These are phyloP conservation scores for Zygotorulaspora mrakii DNA, from an alignment of 1,139 yeast genomes.

Conservation along the genomic window DNA sequence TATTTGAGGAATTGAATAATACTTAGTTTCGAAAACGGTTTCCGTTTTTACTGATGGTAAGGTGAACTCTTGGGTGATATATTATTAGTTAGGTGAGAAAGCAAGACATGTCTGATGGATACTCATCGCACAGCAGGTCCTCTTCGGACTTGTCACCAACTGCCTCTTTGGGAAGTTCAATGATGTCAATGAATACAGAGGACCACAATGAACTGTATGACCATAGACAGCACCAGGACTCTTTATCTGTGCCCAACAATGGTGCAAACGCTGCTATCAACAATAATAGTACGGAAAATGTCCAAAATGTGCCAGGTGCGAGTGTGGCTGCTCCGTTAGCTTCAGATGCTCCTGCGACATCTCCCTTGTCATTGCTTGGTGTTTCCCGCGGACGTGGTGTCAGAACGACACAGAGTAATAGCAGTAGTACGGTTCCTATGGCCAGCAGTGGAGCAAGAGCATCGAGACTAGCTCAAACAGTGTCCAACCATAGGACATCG, in stretches of 20 bases:
- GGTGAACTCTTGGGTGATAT: not conserved
- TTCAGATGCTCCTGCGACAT: not conserved
- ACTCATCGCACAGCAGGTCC: slow-evolving; percentile 7
- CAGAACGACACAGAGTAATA: not conserved
- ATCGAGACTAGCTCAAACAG: slow-evolving; percentile 22
- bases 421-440: slow-evolving; percentile 2
- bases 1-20: too few relatives aligned
- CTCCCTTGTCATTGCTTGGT: not conserved
- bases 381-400: not conserved
- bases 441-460: slow-evolving; percentile 19
- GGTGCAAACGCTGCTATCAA: slow-evolving; percentile 6
- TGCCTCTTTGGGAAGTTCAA: slow-evolving; percentile 27
- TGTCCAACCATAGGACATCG: slow-evolving; percentile 18
- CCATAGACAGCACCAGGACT: slow-evolving; percentile 51
- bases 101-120: slow-evolving; percentile 11
- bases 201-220: slow-evolving; percentile 50
- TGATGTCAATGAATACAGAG: slow-evolving; percentile 39
- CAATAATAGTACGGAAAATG: slow-evolving; percentile 1
- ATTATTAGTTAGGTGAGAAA: not conserved
- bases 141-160: slow-evolving; percentile 22
- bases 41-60: slow-evolving; percentile 9
- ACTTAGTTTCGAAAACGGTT: too few relatives aligned
- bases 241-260: slow-evolving; percentile 18
- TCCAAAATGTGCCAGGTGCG: not conserved
- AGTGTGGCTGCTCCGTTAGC: not conserved